phyloP scores from a whole-genome alignment of 2,329 filamentous ascomycete species.

The Remersonia thermophila region DNA sequence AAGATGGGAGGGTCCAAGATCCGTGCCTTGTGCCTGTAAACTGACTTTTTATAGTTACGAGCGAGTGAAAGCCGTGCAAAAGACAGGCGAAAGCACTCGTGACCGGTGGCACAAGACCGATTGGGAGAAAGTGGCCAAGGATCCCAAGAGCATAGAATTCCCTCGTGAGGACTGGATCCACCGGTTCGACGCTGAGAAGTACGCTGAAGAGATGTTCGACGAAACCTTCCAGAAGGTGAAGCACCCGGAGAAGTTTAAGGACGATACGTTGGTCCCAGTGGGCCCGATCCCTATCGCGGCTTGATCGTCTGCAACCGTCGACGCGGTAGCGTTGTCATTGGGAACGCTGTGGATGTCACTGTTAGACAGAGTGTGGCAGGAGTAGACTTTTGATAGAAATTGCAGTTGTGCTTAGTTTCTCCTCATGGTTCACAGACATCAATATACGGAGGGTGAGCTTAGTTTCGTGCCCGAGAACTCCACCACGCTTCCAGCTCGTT shows the following conservation, averaged over 20 bases:
- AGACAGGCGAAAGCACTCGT: slow-evolving; percentile 37
- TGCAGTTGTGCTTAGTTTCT: too few species aligned
- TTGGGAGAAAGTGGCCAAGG: slow-evolving; percentile 35
- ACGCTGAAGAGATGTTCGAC: slow-evolving; percentile 29
- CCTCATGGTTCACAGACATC: too few species aligned
- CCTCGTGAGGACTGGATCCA: slow-evolving; percentile 41
- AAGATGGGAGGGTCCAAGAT: not conserved
- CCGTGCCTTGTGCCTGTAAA: not conserved
- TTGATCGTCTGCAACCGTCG: too few species aligned
- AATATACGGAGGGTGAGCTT: too few species aligned
- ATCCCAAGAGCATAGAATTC: slow-evolving; percentile 35
- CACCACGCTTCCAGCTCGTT: too few species aligned
- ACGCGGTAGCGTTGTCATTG: too few species aligned
- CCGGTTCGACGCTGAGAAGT: slow-evolving; percentile 35
- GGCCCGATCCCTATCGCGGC: slow-evolving; percentile 9
- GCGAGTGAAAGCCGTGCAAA: slow-evolving; percentile 35
- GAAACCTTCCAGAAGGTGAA: slow-evolving; percentile 20
- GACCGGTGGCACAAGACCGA: slow-evolving; percentile 45
- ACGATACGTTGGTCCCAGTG: slow-evolving; percentile 6
- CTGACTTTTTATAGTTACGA: slow-evolving; percentile 24
- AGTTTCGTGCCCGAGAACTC: too few species aligned
- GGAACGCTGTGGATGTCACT: too few species aligned
- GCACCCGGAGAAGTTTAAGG: slow-evolving; percentile 1
- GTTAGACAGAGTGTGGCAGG: too few species aligned
- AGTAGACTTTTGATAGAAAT: too few species aligned